Conservation (phyloP, 768 basidiomycete genomes). For the Phylloporus arenicola region DNA sequence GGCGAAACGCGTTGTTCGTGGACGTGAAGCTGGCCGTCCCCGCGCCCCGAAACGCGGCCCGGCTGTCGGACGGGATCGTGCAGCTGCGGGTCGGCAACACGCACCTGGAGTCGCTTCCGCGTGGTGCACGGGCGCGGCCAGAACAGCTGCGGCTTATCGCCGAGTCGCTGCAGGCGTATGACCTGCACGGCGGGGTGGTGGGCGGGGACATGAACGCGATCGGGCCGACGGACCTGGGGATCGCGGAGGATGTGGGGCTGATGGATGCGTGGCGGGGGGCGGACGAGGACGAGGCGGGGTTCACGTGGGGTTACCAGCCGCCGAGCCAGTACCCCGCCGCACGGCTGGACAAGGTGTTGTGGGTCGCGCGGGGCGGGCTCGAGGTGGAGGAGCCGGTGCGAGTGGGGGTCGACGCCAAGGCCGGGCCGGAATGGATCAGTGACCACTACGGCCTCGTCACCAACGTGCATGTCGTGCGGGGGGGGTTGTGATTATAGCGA, state of each 20-base stretch:
- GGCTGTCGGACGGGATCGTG: constrained; percentile 34
- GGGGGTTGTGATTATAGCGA: constrained; percentile 14
- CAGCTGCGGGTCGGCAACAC: constrained; percentile 65
- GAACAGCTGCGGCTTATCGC: constrained; percentile 52
- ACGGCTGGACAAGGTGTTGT: constrained; percentile 65
- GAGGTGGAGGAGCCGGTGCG: constrained; percentile 48
- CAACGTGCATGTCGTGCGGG: constrained; percentile 29
- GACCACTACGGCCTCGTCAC: constrained; percentile 63
- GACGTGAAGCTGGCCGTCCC: constrained; percentile 46
- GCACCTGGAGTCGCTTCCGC: constrained; percentile 62
- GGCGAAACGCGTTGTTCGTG: constrained; percentile 52
- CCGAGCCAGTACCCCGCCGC: constrained; percentile 39
- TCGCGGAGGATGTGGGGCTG: constrained; percentile 45
- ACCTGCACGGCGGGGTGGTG: constrained; percentile 53
- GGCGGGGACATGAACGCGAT: constrained; percentile 75
- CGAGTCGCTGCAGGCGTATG: constrained; percentile 42
- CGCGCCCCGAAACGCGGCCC: constrained; percentile 26
- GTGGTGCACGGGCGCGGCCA: constrained; percentile 40
- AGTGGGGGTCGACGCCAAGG: constrained; percentile 53
- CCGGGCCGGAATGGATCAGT: constrained; percentile 47
- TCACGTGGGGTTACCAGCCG: constrained; percentile 72
- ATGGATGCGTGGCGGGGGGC: constrained; percentile 53
- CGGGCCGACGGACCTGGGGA: constrained; percentile 36
- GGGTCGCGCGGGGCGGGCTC: constrained; percentile 43
- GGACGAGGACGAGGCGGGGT: constrained; percentile 40